Conservation (phyloP, 768 basidiomycete genomes). For the Lactarius hengduanensis region DNA sequence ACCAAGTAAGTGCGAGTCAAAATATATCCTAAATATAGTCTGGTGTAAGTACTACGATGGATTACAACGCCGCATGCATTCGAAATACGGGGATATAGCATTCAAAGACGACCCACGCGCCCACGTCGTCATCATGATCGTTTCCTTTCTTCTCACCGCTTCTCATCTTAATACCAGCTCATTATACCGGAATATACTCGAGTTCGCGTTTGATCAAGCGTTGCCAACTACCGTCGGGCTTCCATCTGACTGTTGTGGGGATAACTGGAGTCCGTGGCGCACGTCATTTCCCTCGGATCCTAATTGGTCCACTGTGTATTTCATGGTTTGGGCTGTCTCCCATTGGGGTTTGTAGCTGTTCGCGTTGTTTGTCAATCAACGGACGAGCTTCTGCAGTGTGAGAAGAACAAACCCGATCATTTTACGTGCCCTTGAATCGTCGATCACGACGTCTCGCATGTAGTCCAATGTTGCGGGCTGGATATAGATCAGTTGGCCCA, state of each 20-base stretch:
- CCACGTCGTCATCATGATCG: no score
- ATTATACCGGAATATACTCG: no score
- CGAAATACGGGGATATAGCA: not conserved
- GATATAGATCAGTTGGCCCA: slow-evolving; percentile 36
- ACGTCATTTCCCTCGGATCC: slow-evolving; percentile 32
- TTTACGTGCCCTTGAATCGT: slow-evolving; percentile 38
- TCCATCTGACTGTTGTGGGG: not conserved
- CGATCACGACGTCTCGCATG: slow-evolving; percentile 34
- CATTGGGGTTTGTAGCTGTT: slow-evolving; percentile 37
- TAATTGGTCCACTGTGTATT: slow-evolving; percentile 38
- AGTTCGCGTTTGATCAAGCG: not conserved
- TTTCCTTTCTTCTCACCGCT: no score
- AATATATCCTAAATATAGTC: not conserved
- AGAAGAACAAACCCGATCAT: slow-evolving; percentile 35
- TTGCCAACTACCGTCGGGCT: not conserved
- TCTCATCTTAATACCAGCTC: not conserved
- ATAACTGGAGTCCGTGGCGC: slow-evolving; percentile 9
- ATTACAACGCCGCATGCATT: not conserved
- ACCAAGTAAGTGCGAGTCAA: not conserved
- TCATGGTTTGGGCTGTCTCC: slow-evolving; percentile 36
- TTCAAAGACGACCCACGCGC: not conserved
- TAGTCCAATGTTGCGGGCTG: slow-evolving; percentile 39
- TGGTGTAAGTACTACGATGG: not conserved
- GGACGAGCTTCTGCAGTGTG: not conserved
- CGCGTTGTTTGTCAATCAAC: not conserved